phyloP scores from a whole-genome alignment of 2,329 filamentous ascomycete genomes.

The Zymoseptoria brevis region DNA sequence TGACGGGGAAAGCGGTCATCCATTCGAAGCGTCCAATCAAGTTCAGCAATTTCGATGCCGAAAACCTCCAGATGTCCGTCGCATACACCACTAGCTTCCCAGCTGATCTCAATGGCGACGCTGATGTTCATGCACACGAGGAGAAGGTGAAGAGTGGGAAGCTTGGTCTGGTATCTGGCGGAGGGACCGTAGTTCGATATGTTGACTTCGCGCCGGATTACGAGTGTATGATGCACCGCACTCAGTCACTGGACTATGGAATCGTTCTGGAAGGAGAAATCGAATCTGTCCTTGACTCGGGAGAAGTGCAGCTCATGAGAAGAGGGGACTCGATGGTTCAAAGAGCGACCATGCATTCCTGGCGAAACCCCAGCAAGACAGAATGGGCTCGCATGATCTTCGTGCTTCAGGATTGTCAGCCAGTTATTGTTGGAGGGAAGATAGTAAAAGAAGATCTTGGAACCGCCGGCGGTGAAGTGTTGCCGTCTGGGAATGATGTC shows the following conservation, averaged over 20 bases:
- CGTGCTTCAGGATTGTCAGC: constrained; percentile 26
- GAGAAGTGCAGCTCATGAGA: constrained; percentile 28
- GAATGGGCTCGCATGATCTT: constrained; percentile 31
- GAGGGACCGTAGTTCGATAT: constrained; percentile 41
- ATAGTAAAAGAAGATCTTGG: constrained; percentile 27
- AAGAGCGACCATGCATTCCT: constrained; percentile 32
- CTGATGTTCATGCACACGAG: constrained; percentile 43
- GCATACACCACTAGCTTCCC: constrained; percentile 47
- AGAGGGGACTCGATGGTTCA: constrained; percentile 33
- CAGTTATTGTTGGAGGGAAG: constrained; percentile 23
- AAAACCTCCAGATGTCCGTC: constrained; percentile 43
- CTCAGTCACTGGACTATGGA: constrained; percentile 31
- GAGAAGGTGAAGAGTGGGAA: constrained; percentile 34
- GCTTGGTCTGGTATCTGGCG: constrained; percentile 45
- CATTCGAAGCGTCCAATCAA: constrained; percentile 25
- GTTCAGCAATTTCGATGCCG: constrained; percentile 32
- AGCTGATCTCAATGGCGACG: constrained; percentile 38
- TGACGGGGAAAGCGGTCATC: constrained; percentile 28
- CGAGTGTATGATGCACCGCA: constrained; percentile 31
- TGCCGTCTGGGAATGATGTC: constrained; percentile 13
- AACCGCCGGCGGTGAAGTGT: constrained; percentile 12
- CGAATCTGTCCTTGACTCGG: constrained; percentile 28
- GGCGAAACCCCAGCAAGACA: constrained; percentile 28
- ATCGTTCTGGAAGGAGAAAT: constrained; percentile 31
- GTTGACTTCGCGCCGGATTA: constrained; percentile 31